Base-by-base conservation (phyloP, 139 green algal genomes). In the Trebouxia sp. region DNA sequence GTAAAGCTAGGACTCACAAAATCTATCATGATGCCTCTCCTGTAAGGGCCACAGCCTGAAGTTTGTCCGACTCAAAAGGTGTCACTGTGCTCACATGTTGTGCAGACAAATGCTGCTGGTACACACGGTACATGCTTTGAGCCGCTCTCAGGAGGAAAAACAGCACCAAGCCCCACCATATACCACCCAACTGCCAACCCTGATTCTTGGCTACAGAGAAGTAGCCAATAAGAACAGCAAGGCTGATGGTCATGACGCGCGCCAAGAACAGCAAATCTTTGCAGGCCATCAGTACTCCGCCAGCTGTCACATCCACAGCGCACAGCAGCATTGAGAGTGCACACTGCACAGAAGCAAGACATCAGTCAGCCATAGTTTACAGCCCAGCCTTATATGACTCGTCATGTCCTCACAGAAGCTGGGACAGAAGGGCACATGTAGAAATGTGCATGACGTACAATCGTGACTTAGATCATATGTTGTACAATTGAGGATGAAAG, bases 111-210 rank as follows among this genome's bases (percentile, higher is more conserved):
- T 70, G 58, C 4, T 3, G 10, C n/a, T 30, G 42, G 26, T 70
- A 32, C 1, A 87, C 70, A 7, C 80, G 79, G 9, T 75, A 56
- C 41, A 83, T 50, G 76, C 85, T 90, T 72, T 94, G 90, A 10
- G 82, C 12, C 30, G 79, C 82, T 17, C 90, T 80, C n/a, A 88
- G 15, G 8, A 70, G 65, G 69, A 94, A 94, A 55, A 94, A 94
- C 4, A 89, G 39, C 35, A 85, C 75, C 11, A 94, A 42, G 6
- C 90, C 91, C 48, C 80, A 87, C 91, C 91, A 95, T 37, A 93
- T 91, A 7, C 80, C 86, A 4, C 51, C 55, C 35, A 94, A 75
- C 35, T 85, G 79, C 82, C 84, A 86, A 37, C 56, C 82, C n/a
- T 42, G 30, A 30, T 43, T n/a, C 9, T 80, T 53, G 1, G 67